phyloP scores from a whole-genome alignment of 805 yeast genomes.

The Kodamaea lidongshanica region DNA sequence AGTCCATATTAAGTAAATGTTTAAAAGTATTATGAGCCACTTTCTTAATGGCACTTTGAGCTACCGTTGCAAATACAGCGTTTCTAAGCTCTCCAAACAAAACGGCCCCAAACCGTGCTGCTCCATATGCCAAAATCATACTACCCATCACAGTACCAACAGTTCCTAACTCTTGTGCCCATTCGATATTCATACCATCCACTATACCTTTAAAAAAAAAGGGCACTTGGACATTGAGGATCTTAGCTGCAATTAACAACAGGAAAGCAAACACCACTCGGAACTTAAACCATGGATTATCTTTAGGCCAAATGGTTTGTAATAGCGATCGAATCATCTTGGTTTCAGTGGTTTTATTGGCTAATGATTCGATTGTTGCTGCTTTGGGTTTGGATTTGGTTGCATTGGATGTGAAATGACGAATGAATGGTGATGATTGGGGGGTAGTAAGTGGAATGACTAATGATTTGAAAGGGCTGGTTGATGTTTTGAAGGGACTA shows the following conservation, averaged over 20 bases:
- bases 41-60: conserved; percentile 85
- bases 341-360: conserved; percentile 30
- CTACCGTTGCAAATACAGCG: conserved; percentile 92
- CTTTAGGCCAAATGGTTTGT: conserved; percentile 76
- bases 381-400: not conserved
- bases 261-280: conserved; percentile 74
- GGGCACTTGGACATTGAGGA: conserved; percentile 92
- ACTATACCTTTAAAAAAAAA: conserved; percentile 82
- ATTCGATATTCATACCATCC: conserved; percentile 89
- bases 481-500: too few relatives aligned
- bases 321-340: conserved; percentile 59
- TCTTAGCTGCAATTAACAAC: conserved; percentile 70
- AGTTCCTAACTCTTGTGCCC: conserved; percentile 59
- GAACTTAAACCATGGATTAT: conserved; percentile 55
- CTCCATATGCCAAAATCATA: conserved; percentile 79
- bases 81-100: conserved; percentile 90
- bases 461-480: too few relatives aligned
- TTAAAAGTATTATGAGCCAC: conserved; percentile 85
- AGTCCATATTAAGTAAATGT: conserved; percentile 77
- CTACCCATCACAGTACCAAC: conserved; percentile 61
- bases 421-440: too few relatives aligned
- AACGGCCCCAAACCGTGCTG: conserved; percentile 90
- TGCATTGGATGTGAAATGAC: not conserved
- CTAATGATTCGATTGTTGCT: not conserved
- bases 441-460: too few relatives aligned